Evolutionary conservation across 208 protist species (phyloP), one percentile per base, ranked within the genome.

Genomic region (Leishmania major): DNA sequence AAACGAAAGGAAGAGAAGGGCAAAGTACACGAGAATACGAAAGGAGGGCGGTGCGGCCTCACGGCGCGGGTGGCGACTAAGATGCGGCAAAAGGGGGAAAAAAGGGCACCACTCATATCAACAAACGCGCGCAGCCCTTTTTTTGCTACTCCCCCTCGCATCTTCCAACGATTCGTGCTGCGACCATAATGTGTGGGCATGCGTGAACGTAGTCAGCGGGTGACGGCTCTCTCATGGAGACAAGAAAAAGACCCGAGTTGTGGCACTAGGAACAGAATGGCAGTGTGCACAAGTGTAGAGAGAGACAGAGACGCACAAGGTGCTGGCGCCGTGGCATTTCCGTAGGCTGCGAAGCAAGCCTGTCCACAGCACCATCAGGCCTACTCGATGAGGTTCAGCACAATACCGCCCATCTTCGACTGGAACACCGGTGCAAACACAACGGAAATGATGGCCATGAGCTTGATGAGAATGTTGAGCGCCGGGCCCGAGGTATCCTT

Each of bases 401-500:
- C 45, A 51, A 97, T 83, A 28, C 94, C 94, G 75, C 94, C 94
- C 79, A 95, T 89, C 82, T 88, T 87, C 66, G 92, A 95, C 86
- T 96, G 90, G 59, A 96, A 88, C 60, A 96, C 90, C 37, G 96
- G 96, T 15, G 94, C 95, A 57, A 99, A 97, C 45, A 99, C 97
- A 59, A 99, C 95, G 35, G 97, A 97, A 76, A 99, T 98, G 80
- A 98, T 98, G 43, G 95, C 92, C 93, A 99, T 97, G 28, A 99
- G 91, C 90, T 99, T 99, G 81, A 99, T 97, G 66, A 99, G 95
- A 82, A 99, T 98, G 89, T 99, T 98, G 64, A 99, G 92, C 37
- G 97, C 91, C 10, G 98, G 98, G 59, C 98, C 98, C 5, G 96
- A 98, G 59, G 98, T 99, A 88, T 99, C 98, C 93, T 99, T 99